Evolutionary conservation across 768 basidiomycete genomes (phyloP), one percentile per base, ranked within the genome.

Genomic region (Panaeolus cyanescens): DNA sequence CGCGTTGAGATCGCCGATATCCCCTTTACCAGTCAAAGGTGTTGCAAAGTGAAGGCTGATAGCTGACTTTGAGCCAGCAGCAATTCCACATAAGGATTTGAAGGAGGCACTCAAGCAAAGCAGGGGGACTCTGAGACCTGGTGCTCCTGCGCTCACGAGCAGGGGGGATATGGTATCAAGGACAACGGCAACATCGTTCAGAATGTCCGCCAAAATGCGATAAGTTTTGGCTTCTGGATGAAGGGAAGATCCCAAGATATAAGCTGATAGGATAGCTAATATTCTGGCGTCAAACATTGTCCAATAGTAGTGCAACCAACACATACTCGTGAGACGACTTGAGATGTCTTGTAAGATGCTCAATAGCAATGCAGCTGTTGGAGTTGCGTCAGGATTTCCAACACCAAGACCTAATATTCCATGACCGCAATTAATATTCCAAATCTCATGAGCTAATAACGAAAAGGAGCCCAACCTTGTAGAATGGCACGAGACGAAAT

Each of bases 161-260:
- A 83, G 67, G 2, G 89, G 89, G 0, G 88, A 86, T 7, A 89
- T 62, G 1, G 83, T 83, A 59, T 89, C 88, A 19, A 88, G 73
- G 6, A 88, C 74, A 34, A 86, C 80, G 3, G 87, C 80, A 0
- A 77, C 71, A 62, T 90, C 88, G 61, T 89, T 90, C 62, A 88
- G 74, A 13, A 89, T 76, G 65, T 91, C 89, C 0, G 88, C 89
- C 25, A 88, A 76, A 54, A 89, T 76, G 13, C 89, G 83, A 64
- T 88, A 91, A 0, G 79, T 85, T 70, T 90, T 91, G 1, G 87
- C 86, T 73, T 91, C 89, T 4, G 89, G 86, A 32, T 80, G 85
- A 3, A 91, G 80, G 0, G 83, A 85, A 0, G 88, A 85, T 2
- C 89, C 88, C 19, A 90, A 73, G 39, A 79, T 75, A 67, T 88